Percentiles rank a stretch among this genome's conserved stretches.
Evolutionary conservation across 768 basidiomycete species (phyloP).

Genomic region (Coprinellus micaceus): DNA sequence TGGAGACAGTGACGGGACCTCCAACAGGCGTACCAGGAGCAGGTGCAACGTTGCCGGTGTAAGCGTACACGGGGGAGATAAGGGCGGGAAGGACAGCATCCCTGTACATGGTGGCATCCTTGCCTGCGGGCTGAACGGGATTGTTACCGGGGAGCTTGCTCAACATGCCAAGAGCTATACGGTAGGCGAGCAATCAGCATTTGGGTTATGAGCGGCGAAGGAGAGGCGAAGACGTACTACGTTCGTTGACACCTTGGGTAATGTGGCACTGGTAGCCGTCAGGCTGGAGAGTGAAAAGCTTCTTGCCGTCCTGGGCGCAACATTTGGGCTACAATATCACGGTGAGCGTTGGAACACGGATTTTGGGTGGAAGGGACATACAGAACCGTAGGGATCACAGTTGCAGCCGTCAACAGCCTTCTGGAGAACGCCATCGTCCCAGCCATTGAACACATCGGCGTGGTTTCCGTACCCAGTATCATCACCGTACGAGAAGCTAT

Average conservation of each 20-base stretch:
- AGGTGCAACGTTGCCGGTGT: slow-evolving; percentile 40
- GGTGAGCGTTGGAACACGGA: slow-evolving; percentile 7
- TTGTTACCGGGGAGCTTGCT: slow-evolving; percentile 50
- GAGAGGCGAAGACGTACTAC: slow-evolving; percentile 27
- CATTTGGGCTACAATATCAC: slow-evolving; percentile 33
- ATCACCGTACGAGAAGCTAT: slow-evolving; percentile 52
- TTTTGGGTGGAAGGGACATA: slow-evolving; percentile 16
- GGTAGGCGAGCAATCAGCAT: background rate
- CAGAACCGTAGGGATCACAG: slow-evolving; percentile 44
- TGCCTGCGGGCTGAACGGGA: slow-evolving; percentile 40
- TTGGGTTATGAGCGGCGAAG: too few species aligned
- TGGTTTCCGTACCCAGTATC: slow-evolving; percentile 61
- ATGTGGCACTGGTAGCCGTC: slow-evolving; percentile 40
- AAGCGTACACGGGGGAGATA: slow-evolving; percentile 43
- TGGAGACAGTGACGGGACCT: background rate
- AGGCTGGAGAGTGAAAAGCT: slow-evolving; percentile 35
- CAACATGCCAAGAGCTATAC: slow-evolving; percentile 40
- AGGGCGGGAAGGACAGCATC: slow-evolving; percentile 33
- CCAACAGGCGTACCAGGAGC: slow-evolving; percentile 28
- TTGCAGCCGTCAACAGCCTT: slow-evolving; percentile 51
- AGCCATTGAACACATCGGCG: slow-evolving; percentile 59
- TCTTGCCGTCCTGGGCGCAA: slow-evolving; percentile 38
- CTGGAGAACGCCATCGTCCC: slow-evolving; percentile 53
- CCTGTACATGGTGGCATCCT: slow-evolving; percentile 27
- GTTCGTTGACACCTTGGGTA: slow-evolving; percentile 45